Percentiles rank a stretch among this genome's conserved stretches.
These are phyloP conservation scores for Hura crepitans DNA, from an alignment of 441 rosid species.

Conservation along the genomic window DNA sequence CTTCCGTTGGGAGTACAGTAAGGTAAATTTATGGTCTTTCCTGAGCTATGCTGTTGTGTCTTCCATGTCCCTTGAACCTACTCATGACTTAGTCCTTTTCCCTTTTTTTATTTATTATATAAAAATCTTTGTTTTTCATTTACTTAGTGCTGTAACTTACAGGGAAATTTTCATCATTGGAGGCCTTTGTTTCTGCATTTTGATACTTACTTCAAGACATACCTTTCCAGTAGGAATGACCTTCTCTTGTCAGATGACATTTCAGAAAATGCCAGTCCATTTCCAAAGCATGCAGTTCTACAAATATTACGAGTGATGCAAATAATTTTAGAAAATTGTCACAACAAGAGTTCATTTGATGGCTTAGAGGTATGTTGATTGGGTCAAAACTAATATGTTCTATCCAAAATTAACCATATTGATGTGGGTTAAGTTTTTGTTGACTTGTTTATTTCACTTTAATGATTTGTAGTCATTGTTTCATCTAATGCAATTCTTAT, in stretches of 20 bases:
- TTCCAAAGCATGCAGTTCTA: slow-evolving; percentile 78
- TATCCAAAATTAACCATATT: background rate
- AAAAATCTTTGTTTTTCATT: slow-evolving; percentile 21
- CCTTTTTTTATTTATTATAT: too few relatives aligned
- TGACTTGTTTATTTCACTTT: slow-evolving; percentile 3
- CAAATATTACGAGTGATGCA: slow-evolving; percentile 92
- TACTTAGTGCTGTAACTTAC: slow-evolving; percentile 33
- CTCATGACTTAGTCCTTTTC: too few relatives aligned
- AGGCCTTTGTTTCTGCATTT: slow-evolving; percentile 92
- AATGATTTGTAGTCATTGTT: slow-evolving; percentile 10
- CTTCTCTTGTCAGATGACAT: slow-evolving; percentile 67
- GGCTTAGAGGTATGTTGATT: slow-evolving; percentile 76
- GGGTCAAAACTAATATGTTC: background rate
- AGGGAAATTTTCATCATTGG: slow-evolving; percentile 99
- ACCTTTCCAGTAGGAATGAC: slow-evolving; percentile 76
- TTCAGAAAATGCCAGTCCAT: slow-evolving; percentile 61
- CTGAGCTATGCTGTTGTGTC: background rate
- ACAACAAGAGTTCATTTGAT: slow-evolving; percentile 85
- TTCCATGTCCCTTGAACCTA: background rate
- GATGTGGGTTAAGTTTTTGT: background rate
- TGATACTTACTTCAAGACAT: slow-evolving; percentile 85
- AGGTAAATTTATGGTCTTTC: slow-evolving; percentile 42
- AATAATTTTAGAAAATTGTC: slow-evolving; percentile 87
- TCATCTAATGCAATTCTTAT: slow-evolving; percentile 23
- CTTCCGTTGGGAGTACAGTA: slow-evolving; percentile 87